A percentile compares a stretch with the other conserved stretches of the same genome.
Evolutionary conservation across 129 eudicot genomes (phyloP).

Genomic region (Solidago caesia): DNA sequence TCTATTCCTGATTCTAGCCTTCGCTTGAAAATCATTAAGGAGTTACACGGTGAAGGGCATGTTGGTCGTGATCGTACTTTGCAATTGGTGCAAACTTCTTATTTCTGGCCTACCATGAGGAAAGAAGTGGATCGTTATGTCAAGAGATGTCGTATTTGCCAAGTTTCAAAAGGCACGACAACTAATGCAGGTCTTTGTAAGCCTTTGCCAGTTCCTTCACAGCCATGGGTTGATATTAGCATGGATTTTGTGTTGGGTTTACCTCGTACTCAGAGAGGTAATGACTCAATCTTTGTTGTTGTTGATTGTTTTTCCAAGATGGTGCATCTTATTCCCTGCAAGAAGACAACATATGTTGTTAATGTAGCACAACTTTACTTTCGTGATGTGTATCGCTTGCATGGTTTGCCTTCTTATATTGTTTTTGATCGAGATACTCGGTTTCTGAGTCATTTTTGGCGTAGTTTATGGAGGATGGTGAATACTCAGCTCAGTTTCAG

Average conservation of each 20-base stretch:
- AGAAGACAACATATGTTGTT: too few species aligned
- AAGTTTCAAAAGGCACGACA: neutral
- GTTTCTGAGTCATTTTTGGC: too few species aligned
- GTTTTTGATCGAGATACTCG: too few species aligned
- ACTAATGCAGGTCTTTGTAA: too few species aligned
- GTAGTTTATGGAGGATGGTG: too few species aligned
- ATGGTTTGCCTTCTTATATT: too few species aligned
- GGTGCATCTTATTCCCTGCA: too few species aligned
- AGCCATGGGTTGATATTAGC: neutral
- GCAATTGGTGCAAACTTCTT: neutral
- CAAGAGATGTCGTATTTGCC: neutral
- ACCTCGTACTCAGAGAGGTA: neutral
- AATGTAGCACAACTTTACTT: too few species aligned
- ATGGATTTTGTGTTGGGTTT: neutral
- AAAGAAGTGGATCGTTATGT: slow-evolving; percentile 6
- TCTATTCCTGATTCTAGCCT: neutral
- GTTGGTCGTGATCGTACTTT: neutral
- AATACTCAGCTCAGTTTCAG: too few species aligned
- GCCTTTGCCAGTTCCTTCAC: neutral
- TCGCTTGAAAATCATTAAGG: neutral
- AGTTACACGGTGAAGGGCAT: neutral
- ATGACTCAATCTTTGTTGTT: neutral
- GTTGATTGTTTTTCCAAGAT: neutral
- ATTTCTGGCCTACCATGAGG: neutral
- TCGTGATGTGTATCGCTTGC: too few species aligned